Conservation (phyloP, 2,329 filamentous ascomycete genomes). For the Neophaeococcomyces aloes region DNA sequence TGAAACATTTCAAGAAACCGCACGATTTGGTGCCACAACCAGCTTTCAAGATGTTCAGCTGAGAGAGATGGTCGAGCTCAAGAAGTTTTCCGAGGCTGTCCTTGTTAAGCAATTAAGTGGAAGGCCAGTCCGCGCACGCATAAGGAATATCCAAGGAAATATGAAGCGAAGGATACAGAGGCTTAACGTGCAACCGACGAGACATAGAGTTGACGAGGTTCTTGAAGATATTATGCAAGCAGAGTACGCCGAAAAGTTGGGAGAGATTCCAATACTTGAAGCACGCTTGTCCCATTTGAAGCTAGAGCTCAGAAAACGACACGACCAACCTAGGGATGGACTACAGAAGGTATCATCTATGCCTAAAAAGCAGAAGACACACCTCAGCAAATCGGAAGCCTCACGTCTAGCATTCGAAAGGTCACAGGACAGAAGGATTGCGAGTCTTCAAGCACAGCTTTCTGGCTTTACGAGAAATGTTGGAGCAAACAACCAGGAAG, state of each 20-base stretch:
- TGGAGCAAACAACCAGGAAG: not conserved
- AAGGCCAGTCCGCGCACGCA: constrained; percentile 9
- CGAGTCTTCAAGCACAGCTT: constrained; percentile 7
- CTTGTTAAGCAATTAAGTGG: constrained; percentile 10
- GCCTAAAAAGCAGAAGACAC: not conserved
- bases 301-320: not conserved
- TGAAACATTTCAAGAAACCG: constrained; percentile 9
- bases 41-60: constrained; percentile 9
- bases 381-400: constrained; percentile 4
- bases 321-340: not conserved
- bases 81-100: constrained; percentile 12
- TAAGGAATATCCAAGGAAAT: constrained; percentile 15
- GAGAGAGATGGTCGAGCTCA: constrained; percentile 13
- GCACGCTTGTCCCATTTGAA: not conserved
- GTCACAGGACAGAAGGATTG: constrained; percentile 5
- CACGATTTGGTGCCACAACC: constrained; percentile 10
- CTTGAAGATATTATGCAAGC: not conserved
- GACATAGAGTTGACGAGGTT: not conserved
- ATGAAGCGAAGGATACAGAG: constrained; percentile 8
- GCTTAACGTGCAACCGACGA: not conserved
- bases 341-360: no score
- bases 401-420: constrained; percentile 1
- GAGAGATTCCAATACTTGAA: not conserved
- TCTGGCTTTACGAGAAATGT: constrained; percentile 8
- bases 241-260: not conserved